These are phyloP conservation scores for Nicotiana otophora DNA, from an alignment of 257 asterid species.

Conservation along the genomic window DNA sequence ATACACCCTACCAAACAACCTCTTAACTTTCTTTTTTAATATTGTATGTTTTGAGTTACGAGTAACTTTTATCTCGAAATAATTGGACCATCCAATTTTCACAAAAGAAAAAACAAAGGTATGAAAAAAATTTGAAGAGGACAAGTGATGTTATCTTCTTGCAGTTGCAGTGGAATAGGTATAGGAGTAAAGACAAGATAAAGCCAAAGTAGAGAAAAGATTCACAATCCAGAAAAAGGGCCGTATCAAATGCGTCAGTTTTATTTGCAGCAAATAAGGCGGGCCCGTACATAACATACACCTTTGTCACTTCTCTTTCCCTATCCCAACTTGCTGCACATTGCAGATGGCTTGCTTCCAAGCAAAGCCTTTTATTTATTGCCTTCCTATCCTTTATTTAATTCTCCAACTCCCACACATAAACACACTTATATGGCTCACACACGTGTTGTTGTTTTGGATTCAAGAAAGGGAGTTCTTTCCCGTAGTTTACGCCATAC, in stretches of 20 bases:
- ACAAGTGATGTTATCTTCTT: not conserved
- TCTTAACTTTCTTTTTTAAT: too few species aligned
- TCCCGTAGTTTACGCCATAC: too few species aligned
- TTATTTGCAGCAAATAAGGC: not conserved
- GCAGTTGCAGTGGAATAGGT: not conserved
- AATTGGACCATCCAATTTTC: too few species aligned
- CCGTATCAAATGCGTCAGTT: slow-evolving; percentile 9
- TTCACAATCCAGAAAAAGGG: not conserved
- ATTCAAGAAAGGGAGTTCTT: too few species aligned
- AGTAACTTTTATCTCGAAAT: too few species aligned
- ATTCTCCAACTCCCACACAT: slow-evolving; percentile 6
- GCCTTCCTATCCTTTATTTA: not conserved
- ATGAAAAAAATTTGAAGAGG: not conserved
- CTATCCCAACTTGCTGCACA: not conserved
- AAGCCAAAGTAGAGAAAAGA: slow-evolving; percentile 4
- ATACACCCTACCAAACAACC: too few species aligned
- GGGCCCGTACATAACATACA: not conserved
- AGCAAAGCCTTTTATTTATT: not conserved
- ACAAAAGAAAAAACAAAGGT: too few species aligned
- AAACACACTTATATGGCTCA: not conserved
- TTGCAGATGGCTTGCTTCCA: not conserved
- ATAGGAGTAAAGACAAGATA: slow-evolving; percentile 3
- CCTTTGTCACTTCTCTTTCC: not conserved
- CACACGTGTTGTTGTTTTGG: too few species aligned
- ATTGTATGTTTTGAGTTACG: too few species aligned